These are phyloP conservation scores for Ascochyta pisi DNA, from an alignment of 2,329 filamentous ascomycete genomes.

Conservation along the genomic window DNA sequence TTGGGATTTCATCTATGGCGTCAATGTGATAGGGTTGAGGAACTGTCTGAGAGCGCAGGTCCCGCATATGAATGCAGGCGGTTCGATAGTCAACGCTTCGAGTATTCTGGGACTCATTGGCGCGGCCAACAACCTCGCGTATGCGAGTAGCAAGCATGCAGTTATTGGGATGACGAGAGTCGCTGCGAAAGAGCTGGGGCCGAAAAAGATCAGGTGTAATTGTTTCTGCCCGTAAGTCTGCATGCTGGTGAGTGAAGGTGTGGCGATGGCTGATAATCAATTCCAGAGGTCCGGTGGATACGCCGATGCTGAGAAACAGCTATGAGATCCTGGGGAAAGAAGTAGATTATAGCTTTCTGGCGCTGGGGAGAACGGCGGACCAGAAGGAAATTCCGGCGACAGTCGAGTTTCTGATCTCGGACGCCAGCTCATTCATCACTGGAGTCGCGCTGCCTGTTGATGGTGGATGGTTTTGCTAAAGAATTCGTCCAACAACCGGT, in stretches of 20 bases:
- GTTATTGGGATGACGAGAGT: slow-evolving; percentile 51
- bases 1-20: slow-evolving; percentile 49
- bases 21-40: slow-evolving; percentile 50
- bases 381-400: slow-evolving; percentile 53
- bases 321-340: slow-evolving; percentile 26
- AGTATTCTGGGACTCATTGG: slow-evolving; percentile 61
- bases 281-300: slow-evolving; percentile 41
- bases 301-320: slow-evolving; percentile 41
- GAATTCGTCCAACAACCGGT: not conserved
- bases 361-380: slow-evolving; percentile 34
- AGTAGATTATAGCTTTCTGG: slow-evolving; percentile 30
- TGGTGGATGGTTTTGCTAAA: slow-evolving; percentile 52
- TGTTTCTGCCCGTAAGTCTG: slow-evolving; percentile 45
- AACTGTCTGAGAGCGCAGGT: slow-evolving; percentile 50
- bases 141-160: slow-evolving; percentile 51
- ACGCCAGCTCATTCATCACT: slow-evolving; percentile 56
- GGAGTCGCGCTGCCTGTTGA: slow-evolving; percentile 56
- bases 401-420: slow-evolving; percentile 57
- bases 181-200: slow-evolving; percentile 51
- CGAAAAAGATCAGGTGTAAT: slow-evolving; percentile 44
- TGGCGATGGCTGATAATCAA: not conserved
- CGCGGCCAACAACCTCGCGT: slow-evolving; percentile 45
- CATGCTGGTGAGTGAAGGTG: not conserved
- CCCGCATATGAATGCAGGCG: slow-evolving; percentile 49
- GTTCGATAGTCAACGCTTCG: slow-evolving; percentile 54